phyloP scores from a whole-genome alignment of 768 basidiomycete genomes.

The Naganishia friedmannii region DNA sequence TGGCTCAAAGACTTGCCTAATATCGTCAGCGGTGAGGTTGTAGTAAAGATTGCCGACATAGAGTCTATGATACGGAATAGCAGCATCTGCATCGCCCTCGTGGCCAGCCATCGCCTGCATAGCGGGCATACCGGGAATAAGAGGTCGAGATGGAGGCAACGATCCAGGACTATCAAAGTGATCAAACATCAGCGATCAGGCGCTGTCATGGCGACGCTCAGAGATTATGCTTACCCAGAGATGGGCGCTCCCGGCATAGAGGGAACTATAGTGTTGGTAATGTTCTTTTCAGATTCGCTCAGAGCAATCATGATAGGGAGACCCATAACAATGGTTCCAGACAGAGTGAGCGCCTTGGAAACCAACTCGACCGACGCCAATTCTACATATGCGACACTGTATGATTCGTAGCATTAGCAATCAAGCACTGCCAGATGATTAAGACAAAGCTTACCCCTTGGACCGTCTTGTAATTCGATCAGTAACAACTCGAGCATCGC shows the following conservation, averaged over 20 bases:
- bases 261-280: constrained; percentile 31
- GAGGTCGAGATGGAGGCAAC: constrained; percentile 44
- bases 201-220: not conserved
- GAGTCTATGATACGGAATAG: constrained; percentile 61
- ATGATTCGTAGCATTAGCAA: not conserved
- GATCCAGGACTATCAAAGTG: constrained; percentile 29
- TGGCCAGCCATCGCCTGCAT: constrained; percentile 70
- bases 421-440: not conserved
- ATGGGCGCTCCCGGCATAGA: constrained; percentile 27
- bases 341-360: constrained; percentile 71
- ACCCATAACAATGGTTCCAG: constrained; percentile 96
- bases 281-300: constrained; percentile 88
- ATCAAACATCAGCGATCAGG: constrained; percentile 7
- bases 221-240: constrained; percentile 13
- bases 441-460: constrained; percentile 71
- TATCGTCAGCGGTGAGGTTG: constrained; percentile 92
- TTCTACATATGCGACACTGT: constrained; percentile 96
- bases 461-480: constrained; percentile 90
- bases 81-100: constrained; percentile 53
- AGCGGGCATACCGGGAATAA: constrained; percentile 38
- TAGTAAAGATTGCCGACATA: constrained; percentile 97
- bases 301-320: constrained; percentile 93
- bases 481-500: constrained; percentile 94
- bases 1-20: constrained; percentile 98
- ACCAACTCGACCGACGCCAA: constrained; percentile 86